Base-by-base conservation (phyloP, 805 yeast genomes). In the Saccharomyces paradoxus region DNA sequence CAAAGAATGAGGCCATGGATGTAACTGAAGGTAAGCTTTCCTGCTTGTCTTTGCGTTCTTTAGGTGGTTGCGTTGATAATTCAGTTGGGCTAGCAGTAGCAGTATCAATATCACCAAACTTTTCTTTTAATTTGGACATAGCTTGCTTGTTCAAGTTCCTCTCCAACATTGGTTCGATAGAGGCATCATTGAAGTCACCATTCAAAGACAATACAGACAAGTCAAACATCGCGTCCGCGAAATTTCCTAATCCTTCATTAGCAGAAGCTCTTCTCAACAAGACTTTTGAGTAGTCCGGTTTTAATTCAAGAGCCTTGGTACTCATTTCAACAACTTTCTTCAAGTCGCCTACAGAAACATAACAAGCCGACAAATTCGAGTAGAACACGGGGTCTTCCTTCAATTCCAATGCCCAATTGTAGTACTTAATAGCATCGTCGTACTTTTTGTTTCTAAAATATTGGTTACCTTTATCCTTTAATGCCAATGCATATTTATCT, bases 291-390 rank as follows among this genome's bases (percentile, higher is more conserved):
- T 94, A 92, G 69, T 87, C 92, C 12, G 96, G 96, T 70, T 89
- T 87, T 64, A 92, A 74, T 63, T 83, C 79, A 64, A 94, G 79
- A 29, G 98, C 99, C 57, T 79, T 80, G 22, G 96, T 82, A 55
- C 97, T 87, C 70, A 90, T 97, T 62, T 83, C 87, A 59, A 94
- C 79, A 49, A 91, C 96, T 69, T 89, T 85, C 63, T 88, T 89
- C 68, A 82, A 83, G 58, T 90, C 81, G 59, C 83, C 81, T 61
- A 88, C 76, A 8, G 95, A 89, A 51, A 91, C 87, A 74, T 87
- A 87, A 73, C 97, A 92, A 17, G 99, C 99, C 29, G 98, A 90
- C 73, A 97, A 84, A 77, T 94, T 94, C 58, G 97, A 89, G 75
- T 85, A 92, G 74, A 81, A 94, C 37, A 91, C 87, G 4, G 97